Evolutionary conservation across 208 protist genomes (phyloP), one percentile per base, ranked within the genome.

Genomic region (Leishmania arabica): DNA sequence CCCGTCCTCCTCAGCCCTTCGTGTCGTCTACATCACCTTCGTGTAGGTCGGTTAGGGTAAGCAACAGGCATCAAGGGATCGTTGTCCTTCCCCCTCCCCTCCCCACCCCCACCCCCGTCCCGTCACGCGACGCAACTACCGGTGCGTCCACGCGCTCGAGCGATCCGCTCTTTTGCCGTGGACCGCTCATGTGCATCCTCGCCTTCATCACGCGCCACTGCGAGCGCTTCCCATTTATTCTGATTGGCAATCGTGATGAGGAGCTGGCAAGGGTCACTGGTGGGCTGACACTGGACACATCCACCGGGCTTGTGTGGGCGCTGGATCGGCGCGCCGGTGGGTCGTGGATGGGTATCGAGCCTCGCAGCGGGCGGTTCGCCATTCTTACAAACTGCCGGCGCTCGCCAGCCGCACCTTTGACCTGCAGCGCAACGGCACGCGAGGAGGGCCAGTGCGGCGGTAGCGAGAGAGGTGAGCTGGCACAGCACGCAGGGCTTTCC

Each of bases 311-410:
- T 8, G 47, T 95, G 47, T 93, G 91, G 82, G 82, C 89, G 8
- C 79, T 88, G 0, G 91, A 93, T 72, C 79, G 78, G 5, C 66
- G 83, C n/a, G 89, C 87, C 0, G 91, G 91, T 24, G 91, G 91
- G 3, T 92, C 91, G n/a, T 95, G 91, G 91, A 86, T 95, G 54
- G 89, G 91, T n/a, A 76, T 95, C 24, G 81, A 95, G 53, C 79
- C 84, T 0, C 58, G 53, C 62, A 89, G 62, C 78, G 91, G 91
- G 27, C 89, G 88, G 9, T 86, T 93, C 64, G 84, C 91, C 3
- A 83, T 87, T 24, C 69, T 95, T n/a, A 95, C 91, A 2, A 95
- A 92, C 83, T 93, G 89, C 77, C 78, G 70, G 2, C 85, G 91
- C 7, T 40, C 78, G 5, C 82, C 91, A 31, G 86, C 89, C 1